These are phyloP conservation scores for Cystobasidium slooffiae DNA, from an alignment of 1,284 basidiomycete genomes.

Conservation along the genomic window DNA sequence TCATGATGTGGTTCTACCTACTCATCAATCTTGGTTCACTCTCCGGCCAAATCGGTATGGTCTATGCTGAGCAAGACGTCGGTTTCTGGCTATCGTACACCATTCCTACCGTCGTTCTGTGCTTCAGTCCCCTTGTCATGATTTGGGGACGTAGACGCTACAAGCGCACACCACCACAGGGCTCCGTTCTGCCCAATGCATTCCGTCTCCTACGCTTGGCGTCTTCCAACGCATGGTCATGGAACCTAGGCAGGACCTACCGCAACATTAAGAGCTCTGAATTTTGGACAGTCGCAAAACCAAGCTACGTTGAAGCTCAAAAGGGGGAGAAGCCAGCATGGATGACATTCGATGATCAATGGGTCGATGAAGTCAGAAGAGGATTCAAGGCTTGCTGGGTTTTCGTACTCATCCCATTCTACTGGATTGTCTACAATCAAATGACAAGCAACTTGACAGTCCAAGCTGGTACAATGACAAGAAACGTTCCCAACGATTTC, in stretches of 20 bases:
- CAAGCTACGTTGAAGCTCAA: constrained; percentile 55
- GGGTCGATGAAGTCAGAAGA: constrained; percentile 81
- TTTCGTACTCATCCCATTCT: constrained; percentile 71
- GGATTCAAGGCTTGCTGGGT: constrained; percentile 83
- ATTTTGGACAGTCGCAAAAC: constrained; percentile 81
- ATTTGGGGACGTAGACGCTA: constrained; percentile 70
- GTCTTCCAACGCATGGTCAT: constrained; percentile 55
- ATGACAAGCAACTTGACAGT: constrained; percentile 69
- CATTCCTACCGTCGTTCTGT: constrained; percentile 58
- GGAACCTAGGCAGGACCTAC: constrained; percentile 54
- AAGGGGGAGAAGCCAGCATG: constrained; percentile 54
- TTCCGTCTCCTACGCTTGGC: constrained; percentile 55
- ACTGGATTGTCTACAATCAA: constrained; percentile 70
- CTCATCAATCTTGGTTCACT: constrained; percentile 79
- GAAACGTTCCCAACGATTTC: constrained; percentile 78
- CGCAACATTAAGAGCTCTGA: constrained; percentile 61
- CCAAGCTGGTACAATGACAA: constrained; percentile 64
- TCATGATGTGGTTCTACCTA: constrained; percentile 60
- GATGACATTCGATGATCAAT: constrained; percentile 61
- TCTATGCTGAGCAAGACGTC: constrained; percentile 53
- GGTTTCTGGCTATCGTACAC: constrained; percentile 59
- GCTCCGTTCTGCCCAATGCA: constrained; percentile 72
- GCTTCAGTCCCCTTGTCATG: constrained; percentile 68
- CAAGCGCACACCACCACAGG: constrained; percentile 69
- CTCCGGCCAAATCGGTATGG: constrained; percentile 60